Conservation (phyloP, 345 rosid species). For the Acer campestre region DNA sequence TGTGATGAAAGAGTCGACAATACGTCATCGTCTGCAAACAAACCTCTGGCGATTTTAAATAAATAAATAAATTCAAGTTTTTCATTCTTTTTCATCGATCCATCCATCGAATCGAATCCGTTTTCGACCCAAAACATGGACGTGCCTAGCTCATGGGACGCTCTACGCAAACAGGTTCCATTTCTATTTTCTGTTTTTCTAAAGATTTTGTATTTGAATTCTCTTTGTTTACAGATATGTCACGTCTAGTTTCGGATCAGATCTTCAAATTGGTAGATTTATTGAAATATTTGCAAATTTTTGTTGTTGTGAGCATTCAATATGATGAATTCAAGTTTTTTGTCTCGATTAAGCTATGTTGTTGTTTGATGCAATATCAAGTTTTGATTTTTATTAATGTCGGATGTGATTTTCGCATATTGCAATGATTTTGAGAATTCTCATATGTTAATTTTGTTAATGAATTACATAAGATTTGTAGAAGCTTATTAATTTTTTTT, state of each 20-base stretch:
- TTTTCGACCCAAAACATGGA: conserved; percentile 48
- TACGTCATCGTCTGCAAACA: conserved; percentile 52
- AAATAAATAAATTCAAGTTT: no score
- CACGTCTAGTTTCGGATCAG: neutral
- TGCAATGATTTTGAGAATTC: neutral
- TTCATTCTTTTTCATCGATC: neutral
- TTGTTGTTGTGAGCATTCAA: neutral
- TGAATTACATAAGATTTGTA: neutral
- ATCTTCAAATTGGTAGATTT: neutral
- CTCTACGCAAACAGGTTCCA: conserved; percentile 83
- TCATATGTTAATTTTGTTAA: neutral
- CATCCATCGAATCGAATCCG: conserved; percentile 22
- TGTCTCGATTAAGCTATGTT: neutral
- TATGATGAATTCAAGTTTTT: neutral
- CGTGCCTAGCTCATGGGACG: conserved; percentile 88
- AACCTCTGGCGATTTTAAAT: neutral
- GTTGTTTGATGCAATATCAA: neutral
- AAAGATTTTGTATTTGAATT: neutral
- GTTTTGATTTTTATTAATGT: neutral
- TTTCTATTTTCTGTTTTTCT: neutral
- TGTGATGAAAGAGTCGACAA: no score
- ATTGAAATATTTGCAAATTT: neutral
- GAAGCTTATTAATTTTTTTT: neutral
- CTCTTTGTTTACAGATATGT: neutral
- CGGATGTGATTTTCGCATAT: neutral